Evolutionary conservation across 768 basidiomycete species (phyloP).

Genomic region (Phanerochaete carnosa): DNA sequence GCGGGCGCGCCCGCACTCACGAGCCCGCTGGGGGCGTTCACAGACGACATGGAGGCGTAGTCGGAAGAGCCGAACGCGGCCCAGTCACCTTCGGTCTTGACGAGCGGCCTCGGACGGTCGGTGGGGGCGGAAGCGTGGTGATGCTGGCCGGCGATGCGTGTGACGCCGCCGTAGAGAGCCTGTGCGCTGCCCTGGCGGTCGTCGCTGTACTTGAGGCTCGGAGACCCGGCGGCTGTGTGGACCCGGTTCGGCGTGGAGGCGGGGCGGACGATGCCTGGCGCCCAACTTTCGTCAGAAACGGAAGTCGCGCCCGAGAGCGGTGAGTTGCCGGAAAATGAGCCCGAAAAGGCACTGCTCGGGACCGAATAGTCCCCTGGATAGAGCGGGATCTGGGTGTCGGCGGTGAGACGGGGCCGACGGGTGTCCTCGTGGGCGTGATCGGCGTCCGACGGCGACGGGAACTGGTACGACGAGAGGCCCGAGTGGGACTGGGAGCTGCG

Average conservation of each 20-base stretch:
- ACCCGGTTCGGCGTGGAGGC: constrained; percentile 61
- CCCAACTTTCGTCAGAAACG: constrained; percentile 49
- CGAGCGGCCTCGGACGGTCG: constrained; percentile 30
- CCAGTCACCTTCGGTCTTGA: constrained; percentile 62
- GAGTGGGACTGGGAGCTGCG: constrained; percentile 28
- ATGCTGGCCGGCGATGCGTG: constrained; percentile 71
- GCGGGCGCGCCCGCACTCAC: constrained; percentile 5
- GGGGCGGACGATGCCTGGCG: constrained; percentile 63
- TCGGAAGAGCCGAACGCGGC: constrained; percentile 49
- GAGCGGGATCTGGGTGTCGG: constrained; percentile 41
- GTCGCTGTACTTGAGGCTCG: constrained; percentile 66
- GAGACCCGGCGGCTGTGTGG: constrained; percentile 29
- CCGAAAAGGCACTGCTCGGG: constrained; percentile 49
- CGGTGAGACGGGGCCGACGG: constrained; percentile 48
- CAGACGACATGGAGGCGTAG: constrained; percentile 35
- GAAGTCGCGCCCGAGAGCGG: constrained; percentile 31
- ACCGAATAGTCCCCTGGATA: constrained; percentile 44
- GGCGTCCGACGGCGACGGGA: constrained; percentile 35
- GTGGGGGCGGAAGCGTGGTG: constrained; percentile 44
- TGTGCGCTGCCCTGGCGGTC: constrained; percentile 64
- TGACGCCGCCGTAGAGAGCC: constrained; percentile 63
- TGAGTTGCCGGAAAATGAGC: constrained; percentile 44
- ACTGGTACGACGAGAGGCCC: constrained; percentile 48
- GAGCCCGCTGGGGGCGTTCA: constrained; percentile 33
- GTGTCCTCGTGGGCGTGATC: constrained; percentile 30